Percentiles rank a stretch among this genome's conserved stretches.
phyloP scores from a whole-genome alignment of 495 filamentous ascomycete genomes.

The Neurospora terricola region DNA sequence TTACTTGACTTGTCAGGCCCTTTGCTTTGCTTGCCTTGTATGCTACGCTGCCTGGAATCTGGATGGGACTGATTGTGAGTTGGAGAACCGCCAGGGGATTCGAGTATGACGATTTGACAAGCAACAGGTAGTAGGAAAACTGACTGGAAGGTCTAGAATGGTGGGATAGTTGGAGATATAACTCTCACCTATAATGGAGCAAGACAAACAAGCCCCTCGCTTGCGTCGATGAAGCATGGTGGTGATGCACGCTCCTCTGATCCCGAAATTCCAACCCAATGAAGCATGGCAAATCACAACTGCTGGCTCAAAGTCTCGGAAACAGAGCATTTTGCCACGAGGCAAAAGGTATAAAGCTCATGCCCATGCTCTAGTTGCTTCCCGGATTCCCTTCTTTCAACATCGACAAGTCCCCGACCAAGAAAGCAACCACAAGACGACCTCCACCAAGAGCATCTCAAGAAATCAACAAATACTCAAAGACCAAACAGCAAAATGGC shows the following conservation, averaged over 20 bases:
- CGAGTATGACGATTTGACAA: background rate
- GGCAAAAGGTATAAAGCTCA: background rate
- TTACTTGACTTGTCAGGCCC: background rate
- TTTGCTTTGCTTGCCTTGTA: background rate
- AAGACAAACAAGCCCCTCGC: background rate
- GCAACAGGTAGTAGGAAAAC: background rate
- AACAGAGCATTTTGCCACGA: background rate
- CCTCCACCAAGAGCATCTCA: background rate
- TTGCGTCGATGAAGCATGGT: background rate
- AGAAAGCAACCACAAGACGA: background rate
- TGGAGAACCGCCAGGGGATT: background rate
- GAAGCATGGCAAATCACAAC: background rate
- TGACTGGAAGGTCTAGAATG: background rate
- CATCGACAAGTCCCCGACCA: background rate
- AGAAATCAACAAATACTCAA: background rate
- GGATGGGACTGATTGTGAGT: background rate
- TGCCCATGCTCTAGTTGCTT: background rate
- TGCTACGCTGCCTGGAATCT: background rate
- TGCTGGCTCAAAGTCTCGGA: too few species aligned
- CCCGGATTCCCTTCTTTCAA: background rate
- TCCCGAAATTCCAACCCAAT: rapidly evolving
- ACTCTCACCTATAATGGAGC: background rate
- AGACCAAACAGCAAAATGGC: background rate
- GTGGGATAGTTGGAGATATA: background rate
- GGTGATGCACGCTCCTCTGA: background rate